These are phyloP conservation scores for Phytophthora litchii DNA, from an alignment of 352 stramenopile genomes.

Conservation along the genomic window DNA sequence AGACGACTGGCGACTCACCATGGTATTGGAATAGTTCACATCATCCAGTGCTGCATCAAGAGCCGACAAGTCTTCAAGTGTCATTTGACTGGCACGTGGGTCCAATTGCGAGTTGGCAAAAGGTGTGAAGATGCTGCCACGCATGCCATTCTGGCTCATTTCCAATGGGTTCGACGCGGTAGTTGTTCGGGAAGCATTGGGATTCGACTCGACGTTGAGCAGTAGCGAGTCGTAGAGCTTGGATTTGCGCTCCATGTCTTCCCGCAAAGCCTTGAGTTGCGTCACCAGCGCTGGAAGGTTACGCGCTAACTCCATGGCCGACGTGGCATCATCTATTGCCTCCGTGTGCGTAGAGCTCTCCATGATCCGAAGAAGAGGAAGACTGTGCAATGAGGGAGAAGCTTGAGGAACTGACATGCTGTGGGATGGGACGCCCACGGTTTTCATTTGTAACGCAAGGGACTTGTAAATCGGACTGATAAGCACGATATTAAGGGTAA, in stretches of 20 bases:
- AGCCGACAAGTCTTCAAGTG: constrained; percentile 30
- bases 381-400: constrained; percentile 3
- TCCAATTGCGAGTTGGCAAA: constrained; percentile 41
- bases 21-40: constrained; percentile 30
- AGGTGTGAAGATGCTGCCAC: constrained; percentile 49
- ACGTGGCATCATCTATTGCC: constrained; percentile 3
- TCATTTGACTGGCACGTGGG: constrained; percentile 36
- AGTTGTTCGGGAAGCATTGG: not conserved
- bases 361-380: constrained; percentile 19
- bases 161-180: constrained; percentile 4
- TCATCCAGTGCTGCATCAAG: constrained; percentile 26
- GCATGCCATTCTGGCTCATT: constrained; percentile 30
- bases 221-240: constrained; percentile 74
- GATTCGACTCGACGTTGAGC: constrained; percentile 8
- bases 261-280: constrained; percentile 62
- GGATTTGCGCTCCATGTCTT: constrained; percentile 74
- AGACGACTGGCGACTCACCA: constrained; percentile 40
- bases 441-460: constrained; percentile 9
- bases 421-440: constrained; percentile 13
- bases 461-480: not conserved
- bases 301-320: constrained; percentile 51
- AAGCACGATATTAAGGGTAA: not conserved
- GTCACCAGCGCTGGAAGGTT: constrained; percentile 69
- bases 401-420: not conserved
- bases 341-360: constrained; percentile 11